These are phyloP conservation scores for Neurospora sp. DNA, from an alignment of 495 filamentous ascomycete species.

Conservation along the genomic window DNA sequence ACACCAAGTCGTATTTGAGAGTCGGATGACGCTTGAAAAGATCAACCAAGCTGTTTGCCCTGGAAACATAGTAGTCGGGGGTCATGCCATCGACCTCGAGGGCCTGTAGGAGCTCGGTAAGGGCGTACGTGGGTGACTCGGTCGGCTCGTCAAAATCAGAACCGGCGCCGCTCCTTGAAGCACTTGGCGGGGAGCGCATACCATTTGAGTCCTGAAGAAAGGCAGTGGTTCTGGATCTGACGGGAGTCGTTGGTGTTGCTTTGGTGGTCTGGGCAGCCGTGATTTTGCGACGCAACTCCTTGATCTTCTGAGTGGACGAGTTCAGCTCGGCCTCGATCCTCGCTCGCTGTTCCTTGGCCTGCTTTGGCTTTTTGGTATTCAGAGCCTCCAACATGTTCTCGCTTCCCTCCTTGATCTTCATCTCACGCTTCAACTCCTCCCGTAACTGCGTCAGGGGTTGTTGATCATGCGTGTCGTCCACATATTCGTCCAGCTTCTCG, in stretches of 20 bases:
- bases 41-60: slow-evolving; percentile 82
- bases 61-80: slow-evolving; percentile 87
- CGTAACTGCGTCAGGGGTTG: slow-evolving; percentile 62
- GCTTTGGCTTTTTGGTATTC: slow-evolving; percentile 89
- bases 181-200: slow-evolving; percentile 55
- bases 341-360: slow-evolving; percentile 81
- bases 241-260: slow-evolving; percentile 61
- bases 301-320: slow-evolving; percentile 82
- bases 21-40: slow-evolving; percentile 88
- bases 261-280: slow-evolving; percentile 53
- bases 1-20: slow-evolving; percentile 89
- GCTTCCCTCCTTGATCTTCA: slow-evolving; percentile 94
- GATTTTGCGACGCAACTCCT: slow-evolving; percentile 68
- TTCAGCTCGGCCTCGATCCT: slow-evolving; percentile 85
- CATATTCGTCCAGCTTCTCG: slow-evolving; percentile 56
- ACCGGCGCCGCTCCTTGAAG: slow-evolving; percentile 37
- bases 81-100: slow-evolving; percentile 78
- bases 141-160: slow-evolving; percentile 59
- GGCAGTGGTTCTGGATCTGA: slow-evolving; percentile 48
- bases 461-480: slow-evolving; percentile 55
- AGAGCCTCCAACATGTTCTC: slow-evolving; percentile 95
- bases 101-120: slow-evolving; percentile 79
- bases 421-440: slow-evolving; percentile 81
- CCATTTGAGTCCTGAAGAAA: slow-evolving; percentile 52
- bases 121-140: slow-evolving; percentile 83